Evolutionary conservation across 1,284 basidiomycete genomes (phyloP).

Genomic region (Papiliotrema flavescens): DNA sequence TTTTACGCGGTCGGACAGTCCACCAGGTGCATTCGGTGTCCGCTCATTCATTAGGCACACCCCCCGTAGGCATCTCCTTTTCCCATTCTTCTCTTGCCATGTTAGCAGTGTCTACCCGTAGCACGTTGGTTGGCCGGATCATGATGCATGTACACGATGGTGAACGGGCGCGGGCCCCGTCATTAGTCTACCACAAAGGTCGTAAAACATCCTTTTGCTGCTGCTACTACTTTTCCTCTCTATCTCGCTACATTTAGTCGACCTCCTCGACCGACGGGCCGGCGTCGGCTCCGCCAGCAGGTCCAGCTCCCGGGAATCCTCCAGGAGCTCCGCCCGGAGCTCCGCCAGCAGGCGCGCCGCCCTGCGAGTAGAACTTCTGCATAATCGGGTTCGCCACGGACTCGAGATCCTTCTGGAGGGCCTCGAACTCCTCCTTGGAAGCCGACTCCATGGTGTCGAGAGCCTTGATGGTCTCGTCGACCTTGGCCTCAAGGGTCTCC

Average conservation of each 20-base stretch:
- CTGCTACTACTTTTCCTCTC: background rate
- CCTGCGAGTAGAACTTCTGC: constrained; percentile 43
- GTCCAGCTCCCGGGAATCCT: constrained; percentile 57
- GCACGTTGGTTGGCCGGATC: background rate
- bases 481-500: constrained; percentile 73
- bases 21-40: too few species aligned
- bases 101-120: too few species aligned
- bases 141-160: constrained; percentile 1
- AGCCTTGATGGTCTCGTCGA: constrained; percentile 84
- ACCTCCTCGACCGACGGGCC: constrained; percentile 59
- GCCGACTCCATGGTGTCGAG: constrained; percentile 80
- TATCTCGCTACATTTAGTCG: constrained; percentile 47
- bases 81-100: background rate
- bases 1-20: too few species aligned
- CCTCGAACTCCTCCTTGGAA: constrained; percentile 93
- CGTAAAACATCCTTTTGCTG: background rate
- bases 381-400: constrained; percentile 69
- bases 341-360: constrained; percentile 49
- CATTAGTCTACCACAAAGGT: background rate
- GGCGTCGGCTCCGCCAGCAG: constrained; percentile 54
- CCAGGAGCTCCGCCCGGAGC: constrained; percentile 40
- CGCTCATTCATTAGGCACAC: too few species aligned
- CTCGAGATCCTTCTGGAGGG: constrained; percentile 93
- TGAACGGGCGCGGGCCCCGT: background rate
- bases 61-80: too few species aligned